A percentile compares a stretch with the other conserved stretches of the same genome.
Conservation (phyloP, 2,329 filamentous ascomycete genomes). For the Zelopaecilomyces penicillatus region DNA sequence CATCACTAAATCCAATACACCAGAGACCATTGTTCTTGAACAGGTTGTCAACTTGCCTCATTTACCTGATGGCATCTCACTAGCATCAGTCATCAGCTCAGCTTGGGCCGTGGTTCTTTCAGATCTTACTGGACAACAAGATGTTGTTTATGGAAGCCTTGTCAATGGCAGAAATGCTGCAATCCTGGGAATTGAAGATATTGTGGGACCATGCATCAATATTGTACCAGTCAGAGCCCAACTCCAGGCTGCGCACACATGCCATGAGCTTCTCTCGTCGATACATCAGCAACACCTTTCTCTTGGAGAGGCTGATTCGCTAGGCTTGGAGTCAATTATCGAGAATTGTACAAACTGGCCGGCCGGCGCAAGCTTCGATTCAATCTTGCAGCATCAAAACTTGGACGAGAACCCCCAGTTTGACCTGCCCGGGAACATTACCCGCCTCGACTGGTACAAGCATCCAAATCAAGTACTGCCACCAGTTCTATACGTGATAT, state of each 20-base stretch:
- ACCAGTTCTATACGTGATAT: no score
- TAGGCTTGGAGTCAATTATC: constrained; percentile 11
- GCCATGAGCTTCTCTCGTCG: constrained; percentile 1
- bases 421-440: neutral
- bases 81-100: constrained; percentile 30
- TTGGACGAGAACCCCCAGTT: constrained; percentile 13
- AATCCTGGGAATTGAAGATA: constrained; percentile 22
- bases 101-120: constrained; percentile 33
- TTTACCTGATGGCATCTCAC: constrained; percentile 7
- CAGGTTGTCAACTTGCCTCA: neutral
- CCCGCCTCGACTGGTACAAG: no score
- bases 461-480: no score
- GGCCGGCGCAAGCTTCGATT: constrained; percentile 4
- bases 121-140: constrained; percentile 23
- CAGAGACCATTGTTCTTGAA: no score
- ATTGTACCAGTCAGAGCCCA: constrained; percentile 31
- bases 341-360: constrained; percentile 13
- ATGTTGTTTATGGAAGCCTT: constrained; percentile 33
- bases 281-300: constrained; percentile 11
- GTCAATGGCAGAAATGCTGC: constrained; percentile 30
- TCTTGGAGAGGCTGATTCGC: constrained; percentile 10
- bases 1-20: no score
- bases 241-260: constrained; percentile 12
- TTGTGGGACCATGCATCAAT: constrained; percentile 33
- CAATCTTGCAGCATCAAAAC: constrained; percentile 14